These are phyloP conservation scores for Cudoniella acicularis DNA, from an alignment of 495 filamentous ascomycete genomes.

Conservation along the genomic window DNA sequence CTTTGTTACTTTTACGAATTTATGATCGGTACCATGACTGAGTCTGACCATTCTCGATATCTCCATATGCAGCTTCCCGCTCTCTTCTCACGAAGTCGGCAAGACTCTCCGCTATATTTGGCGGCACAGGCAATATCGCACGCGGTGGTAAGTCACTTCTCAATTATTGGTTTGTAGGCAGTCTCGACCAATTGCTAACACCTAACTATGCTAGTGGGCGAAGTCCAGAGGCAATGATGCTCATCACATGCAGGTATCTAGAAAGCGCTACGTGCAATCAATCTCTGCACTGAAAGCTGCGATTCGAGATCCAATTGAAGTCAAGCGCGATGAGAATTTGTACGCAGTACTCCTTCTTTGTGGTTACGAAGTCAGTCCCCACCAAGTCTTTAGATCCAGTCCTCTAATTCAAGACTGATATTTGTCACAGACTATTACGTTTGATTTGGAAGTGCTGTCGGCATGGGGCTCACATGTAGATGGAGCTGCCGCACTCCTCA, in stretches of 20 bases:
- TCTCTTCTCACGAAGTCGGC: background rate
- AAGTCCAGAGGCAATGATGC: background rate
- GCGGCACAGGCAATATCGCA: conserved; percentile 9
- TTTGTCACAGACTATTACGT: conserved; percentile 4
- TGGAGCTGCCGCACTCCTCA: conserved; percentile 4
- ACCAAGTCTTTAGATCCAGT: background rate
- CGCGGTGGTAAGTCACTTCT: background rate
- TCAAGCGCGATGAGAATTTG: conserved; percentile 5
- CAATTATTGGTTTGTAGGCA: background rate
- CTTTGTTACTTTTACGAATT: conserved; percentile 4
- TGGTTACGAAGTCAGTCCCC: conserved; percentile 14
- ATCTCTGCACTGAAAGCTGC: conserved; percentile 1
- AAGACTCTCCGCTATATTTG: conserved; percentile 1
- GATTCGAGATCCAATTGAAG: conserved; percentile 8
- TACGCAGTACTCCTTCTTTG: conserved; percentile 12
- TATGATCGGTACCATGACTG: background rate
- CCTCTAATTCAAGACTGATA: background rate
- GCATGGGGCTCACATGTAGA: conserved; percentile 13
- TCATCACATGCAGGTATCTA: background rate
- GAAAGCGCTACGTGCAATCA: conserved; percentile 5
- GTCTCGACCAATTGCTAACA: background rate
- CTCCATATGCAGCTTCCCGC: conserved; percentile 4
- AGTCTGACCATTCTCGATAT: conserved; percentile 6
- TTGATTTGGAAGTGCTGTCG: conserved; percentile 2
- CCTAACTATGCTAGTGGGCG: background rate